A percentile compares a stretch with the other conserved stretches of the same genome.
These are phyloP conservation scores for Penicillium brasilianum DNA, from an alignment of 2,329 filamentous ascomycete genomes.

Conservation along the genomic window DNA sequence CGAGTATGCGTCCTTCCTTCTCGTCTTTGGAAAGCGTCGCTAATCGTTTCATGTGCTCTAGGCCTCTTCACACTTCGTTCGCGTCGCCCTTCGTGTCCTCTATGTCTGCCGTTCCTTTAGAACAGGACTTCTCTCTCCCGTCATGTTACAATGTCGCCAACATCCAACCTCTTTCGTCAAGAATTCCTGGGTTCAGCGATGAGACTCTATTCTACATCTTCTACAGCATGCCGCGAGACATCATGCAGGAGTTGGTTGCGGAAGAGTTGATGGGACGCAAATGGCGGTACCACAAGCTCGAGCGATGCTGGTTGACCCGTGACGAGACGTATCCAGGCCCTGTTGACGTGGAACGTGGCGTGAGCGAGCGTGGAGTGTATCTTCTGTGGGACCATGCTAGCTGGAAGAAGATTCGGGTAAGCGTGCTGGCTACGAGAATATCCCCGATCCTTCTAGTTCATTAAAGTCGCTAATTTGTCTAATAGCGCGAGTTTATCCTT, in stretches of 20 bases:
- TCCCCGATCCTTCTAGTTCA: not conserved
- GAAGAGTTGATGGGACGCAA: conserved; percentile 63
- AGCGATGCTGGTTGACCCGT: conserved; percentile 57
- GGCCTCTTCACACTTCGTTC: conserved; percentile 67
- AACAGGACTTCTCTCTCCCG: conserved; percentile 68
- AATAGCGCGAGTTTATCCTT: conserved; percentile 54
- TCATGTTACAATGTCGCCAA: conserved; percentile 70
- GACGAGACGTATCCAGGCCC: conserved; percentile 55
- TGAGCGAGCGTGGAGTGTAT: conserved; percentile 57
- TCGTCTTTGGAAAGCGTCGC: conserved; percentile 6
- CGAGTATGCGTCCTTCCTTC: conserved; percentile 52
- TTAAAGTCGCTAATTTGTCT: conserved; percentile 21
- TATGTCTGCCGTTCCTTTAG: conserved; percentile 60
- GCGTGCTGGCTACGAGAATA: conserved; percentile 22
- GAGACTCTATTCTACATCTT: conserved; percentile 74
- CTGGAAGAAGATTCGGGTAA: conserved; percentile 57
- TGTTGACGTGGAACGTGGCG: conserved; percentile 53
- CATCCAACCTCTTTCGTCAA: conserved; percentile 64
- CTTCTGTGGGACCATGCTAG: conserved; percentile 56
- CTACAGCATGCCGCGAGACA: conserved; percentile 69
- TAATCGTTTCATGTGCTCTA: conserved; percentile 36
- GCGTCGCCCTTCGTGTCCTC: conserved; percentile 66
- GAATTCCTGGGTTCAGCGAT: conserved; percentile 63
- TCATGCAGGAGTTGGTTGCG: conserved; percentile 69
- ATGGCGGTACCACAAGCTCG: conserved; percentile 59